Percentiles rank a stretch among this genome's conserved stretches.
phyloP scores from a whole-genome alignment of 2,329 filamentous ascomycete species.

The Bipolaris zeicola region DNA sequence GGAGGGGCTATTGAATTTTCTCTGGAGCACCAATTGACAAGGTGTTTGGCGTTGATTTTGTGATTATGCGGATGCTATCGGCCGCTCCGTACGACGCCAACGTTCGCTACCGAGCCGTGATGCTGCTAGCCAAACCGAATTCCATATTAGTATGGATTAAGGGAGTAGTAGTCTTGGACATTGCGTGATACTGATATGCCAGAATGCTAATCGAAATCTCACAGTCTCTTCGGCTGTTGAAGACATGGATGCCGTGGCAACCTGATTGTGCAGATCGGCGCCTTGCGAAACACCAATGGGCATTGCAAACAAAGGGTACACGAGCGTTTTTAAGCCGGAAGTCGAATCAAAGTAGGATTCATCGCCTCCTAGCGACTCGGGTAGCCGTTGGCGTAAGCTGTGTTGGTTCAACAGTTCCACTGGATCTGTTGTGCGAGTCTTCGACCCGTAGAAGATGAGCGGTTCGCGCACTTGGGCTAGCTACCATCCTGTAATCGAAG shows the following conservation, averaged over 20 bases:
- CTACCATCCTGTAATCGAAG: conserved; percentile 10
- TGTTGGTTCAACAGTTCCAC: conserved; percentile 37
- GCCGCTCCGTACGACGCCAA: conserved; percentile 41
- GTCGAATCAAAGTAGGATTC: conserved; percentile 7
- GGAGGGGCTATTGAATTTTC: neutral
- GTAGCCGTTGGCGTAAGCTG: conserved; percentile 29
- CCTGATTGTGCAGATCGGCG: neutral
- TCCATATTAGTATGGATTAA: neutral
- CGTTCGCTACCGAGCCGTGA: conserved; percentile 36
- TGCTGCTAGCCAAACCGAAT: conserved; percentile 5
- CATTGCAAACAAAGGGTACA: conserved; percentile 1
- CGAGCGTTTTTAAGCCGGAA: conserved; percentile 4
- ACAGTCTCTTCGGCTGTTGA: neutral
- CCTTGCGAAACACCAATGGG: conserved; percentile 3
- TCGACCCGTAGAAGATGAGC: conserved; percentile 10
- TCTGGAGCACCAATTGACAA: conserved; percentile 15
- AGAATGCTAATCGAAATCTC: neutral
- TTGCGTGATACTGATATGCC: neutral
- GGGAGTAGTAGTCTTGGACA: neutral
- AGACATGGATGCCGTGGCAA: neutral
- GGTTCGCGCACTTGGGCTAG: conserved; percentile 10
- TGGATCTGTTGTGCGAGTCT: conserved; percentile 42
- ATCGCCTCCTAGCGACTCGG: conserved; percentile 10
- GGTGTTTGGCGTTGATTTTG: conserved; percentile 15
- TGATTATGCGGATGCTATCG: conserved; percentile 33